Evolutionary conservation across 768 basidiomycete genomes (phyloP).

Genomic region (Pholiota conissans): DNA sequence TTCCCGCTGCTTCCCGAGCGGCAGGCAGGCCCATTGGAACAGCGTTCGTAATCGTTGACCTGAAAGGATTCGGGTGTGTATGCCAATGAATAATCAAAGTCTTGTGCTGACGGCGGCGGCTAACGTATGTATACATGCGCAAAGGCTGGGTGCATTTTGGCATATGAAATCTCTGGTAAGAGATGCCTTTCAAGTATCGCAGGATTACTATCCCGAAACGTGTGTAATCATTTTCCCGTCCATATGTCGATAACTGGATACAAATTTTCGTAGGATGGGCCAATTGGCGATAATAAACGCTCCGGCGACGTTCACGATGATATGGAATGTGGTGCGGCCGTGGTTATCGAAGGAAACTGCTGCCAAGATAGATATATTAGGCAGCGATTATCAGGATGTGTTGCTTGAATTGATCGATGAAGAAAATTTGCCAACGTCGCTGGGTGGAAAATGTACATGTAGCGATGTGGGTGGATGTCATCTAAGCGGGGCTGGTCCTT

Average conservation of each 20-base stretch:
- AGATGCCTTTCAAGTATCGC: conserved; percentile 69
- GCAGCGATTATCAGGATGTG: conserved; percentile 54
- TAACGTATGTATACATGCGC: no score
- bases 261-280: conserved; percentile 54
- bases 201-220: conserved; percentile 81
- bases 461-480: conserved; percentile 54
- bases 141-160: conserved; percentile 73
- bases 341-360: conserved; percentile 76
- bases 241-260: background rate
- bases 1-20: conserved; percentile 62
- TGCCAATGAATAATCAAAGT: no score
- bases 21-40: conserved; percentile 52
- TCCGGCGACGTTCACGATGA: conserved; percentile 68
- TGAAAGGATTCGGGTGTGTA: conserved; percentile 68
- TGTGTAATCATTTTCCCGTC: conserved; percentile 22
- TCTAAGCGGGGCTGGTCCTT: conserved; percentile 66
- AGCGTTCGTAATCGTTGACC: conserved; percentile 65
- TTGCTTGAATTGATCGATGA: conserved; percentile 62
- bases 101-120: no score
- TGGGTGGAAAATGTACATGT: conserved; percentile 73
- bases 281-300: conserved; percentile 72
- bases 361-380: conserved; percentile 66
- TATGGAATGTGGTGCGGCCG: conserved; percentile 68
- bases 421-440: conserved; percentile 57
- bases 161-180: conserved; percentile 67